Base-by-base conservation (phyloP, 306 rosid genomes). In the Citrullus colocynthis region DNA sequence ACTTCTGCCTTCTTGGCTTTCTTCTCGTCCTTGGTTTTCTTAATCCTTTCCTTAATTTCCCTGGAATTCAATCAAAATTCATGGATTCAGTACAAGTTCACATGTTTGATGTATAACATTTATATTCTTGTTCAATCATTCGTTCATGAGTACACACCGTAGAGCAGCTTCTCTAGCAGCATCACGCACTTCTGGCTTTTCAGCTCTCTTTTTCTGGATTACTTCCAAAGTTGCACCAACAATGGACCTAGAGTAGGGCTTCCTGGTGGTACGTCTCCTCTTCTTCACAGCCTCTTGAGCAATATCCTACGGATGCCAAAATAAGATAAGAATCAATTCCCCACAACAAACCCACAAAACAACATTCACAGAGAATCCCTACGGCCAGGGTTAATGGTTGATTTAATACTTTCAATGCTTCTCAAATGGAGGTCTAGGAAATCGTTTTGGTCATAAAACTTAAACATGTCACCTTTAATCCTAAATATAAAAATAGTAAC, bases 1-100 rank as follows among this genome's bases (percentile, higher is more conserved):
- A 88, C 96, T 83, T 93, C 98, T 2, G 96, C 93, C 83, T 91
- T 93, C 86, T 88, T 91, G 0, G 98, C 95, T 85, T 91, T 93
- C 88, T 93, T 93, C 61, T 93, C 98, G 28, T 93, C 98, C 85
- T 93, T 93, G 1, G 97, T 89, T 28, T 93, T 93, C 85, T 91
- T 93, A 72, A 91, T 91, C 79, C 98, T 87, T 77, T 93, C 98
- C 78, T 93, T 93, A 34, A 93, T 89, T 79, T 93, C 98, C 80
- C 97, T 91, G 78, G 76, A 80, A 34, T 69, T 44, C 58, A 70
- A 67, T 64, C 74, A 82, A 21, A 76, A 13, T 14, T 9, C 39
- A 45, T 45, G 58, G 41, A 48, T 45, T 70, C 76, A 45, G 36
- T 70, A 1, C 11, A 70, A 14, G 7, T 72, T 49, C 41, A 45